phyloP scores from a whole-genome alignment of 148 eudicot genomes.

The Chenopodium berlandieri region DNA sequence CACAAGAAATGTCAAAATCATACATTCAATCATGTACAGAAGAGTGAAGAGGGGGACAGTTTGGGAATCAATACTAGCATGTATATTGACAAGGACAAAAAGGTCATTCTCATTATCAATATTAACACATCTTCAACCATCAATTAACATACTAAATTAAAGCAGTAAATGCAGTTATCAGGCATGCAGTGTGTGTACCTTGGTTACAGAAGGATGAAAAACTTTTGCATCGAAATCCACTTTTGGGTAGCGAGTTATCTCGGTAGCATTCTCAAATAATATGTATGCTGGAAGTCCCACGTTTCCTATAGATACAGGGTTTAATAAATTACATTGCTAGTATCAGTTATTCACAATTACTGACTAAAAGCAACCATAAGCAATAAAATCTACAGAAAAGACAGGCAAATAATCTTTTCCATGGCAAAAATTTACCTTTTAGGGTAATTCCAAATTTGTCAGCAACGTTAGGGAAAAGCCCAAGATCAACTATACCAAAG shows the following conservation, averaged over 20 bases:
- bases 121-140: not conserved
- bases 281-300: slow-evolving; percentile 72
- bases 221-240: slow-evolving; percentile 49
- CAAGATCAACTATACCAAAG: slow-evolving; percentile 87
- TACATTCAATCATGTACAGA: not conserved
- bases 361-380: slow-evolving; percentile 8
- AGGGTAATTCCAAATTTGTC: slow-evolving; percentile 72
- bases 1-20: not conserved
- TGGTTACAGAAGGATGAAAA: slow-evolving; percentile 52
- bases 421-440: slow-evolving; percentile 31
- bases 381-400: not conserved
- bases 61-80: not conserved
- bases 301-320: slow-evolving; percentile 43
- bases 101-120: not conserved
- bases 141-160: not conserved
- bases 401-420: not conserved
- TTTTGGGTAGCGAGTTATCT: slow-evolving; percentile 70
- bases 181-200: slow-evolving; percentile 43
- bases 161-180: not conserved
- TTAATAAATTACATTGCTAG: not conserved
- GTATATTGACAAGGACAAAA: not conserved
- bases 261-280: slow-evolving; percentile 63
- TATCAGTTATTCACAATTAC: not conserved
- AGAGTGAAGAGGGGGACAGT: not conserved
- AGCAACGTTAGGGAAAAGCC: slow-evolving; percentile 92